These are phyloP conservation scores for Elaeagnus macrophylla DNA, from an alignment of 306 rosid genomes.

Conservation along the genomic window DNA sequence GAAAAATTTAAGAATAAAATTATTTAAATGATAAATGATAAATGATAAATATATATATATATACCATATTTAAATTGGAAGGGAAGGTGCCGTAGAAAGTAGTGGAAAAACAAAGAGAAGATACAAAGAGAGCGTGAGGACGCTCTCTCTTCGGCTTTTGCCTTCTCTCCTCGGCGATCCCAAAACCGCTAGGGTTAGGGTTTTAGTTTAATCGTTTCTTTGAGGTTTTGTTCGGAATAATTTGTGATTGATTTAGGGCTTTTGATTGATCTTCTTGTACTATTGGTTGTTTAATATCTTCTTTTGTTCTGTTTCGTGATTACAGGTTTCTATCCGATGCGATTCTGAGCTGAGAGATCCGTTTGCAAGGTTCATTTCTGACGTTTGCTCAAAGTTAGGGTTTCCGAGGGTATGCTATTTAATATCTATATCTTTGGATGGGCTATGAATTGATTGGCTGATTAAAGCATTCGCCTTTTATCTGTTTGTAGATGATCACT, in stretches of 20 bases:
- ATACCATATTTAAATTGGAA: no score
- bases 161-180: slow-evolving; percentile 51
- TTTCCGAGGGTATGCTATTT: neutral
- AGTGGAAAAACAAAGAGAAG: neutral
- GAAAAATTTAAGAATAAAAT: no score
- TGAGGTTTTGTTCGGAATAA: neutral
- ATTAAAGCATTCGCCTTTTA: neutral
- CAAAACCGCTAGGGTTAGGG: slow-evolving; percentile 58
- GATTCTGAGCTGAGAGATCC: slow-evolving; percentile 44
- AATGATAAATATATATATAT: no score
- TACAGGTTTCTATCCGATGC: slow-evolving; percentile 36
- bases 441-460: neutral
- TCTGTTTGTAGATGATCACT: no score
- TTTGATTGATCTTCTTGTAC: slow-evolving; percentile 8
- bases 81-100: neutral
- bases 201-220: slow-evolving; percentile 17
- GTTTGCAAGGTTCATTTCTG: slow-evolving; percentile 33
- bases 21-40: no score
- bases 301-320: slow-evolving; percentile 6
- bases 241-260: slow-evolving; percentile 13
- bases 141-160: slow-evolving; percentile 22
- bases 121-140: slow-evolving; percentile 15
- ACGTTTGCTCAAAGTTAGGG: slow-evolving; percentile 29
- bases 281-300: slow-evolving; percentile 1
- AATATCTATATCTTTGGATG: neutral